These are phyloP conservation scores for Aureobasidium sp. DNA, from an alignment of 2,329 filamentous ascomycete genomes.

Conservation along the genomic window DNA sequence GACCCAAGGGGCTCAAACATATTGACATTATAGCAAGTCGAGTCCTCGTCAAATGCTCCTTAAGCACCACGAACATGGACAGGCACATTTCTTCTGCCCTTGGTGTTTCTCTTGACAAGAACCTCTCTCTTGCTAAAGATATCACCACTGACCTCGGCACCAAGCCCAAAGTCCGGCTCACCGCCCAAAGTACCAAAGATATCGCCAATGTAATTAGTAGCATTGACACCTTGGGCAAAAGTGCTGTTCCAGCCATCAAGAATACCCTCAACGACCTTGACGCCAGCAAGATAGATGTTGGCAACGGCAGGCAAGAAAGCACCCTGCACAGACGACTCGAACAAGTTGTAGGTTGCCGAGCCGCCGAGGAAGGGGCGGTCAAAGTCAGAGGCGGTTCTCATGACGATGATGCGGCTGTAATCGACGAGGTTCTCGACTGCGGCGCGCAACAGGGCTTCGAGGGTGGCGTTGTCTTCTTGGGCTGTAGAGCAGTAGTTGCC, in stretches of 20 bases:
- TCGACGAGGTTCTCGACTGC: slow-evolving; percentile 54
- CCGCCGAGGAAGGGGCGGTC: slow-evolving; percentile 58
- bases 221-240: slow-evolving; percentile 51
- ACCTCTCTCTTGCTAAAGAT: slow-evolving; percentile 2
- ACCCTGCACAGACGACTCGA: slow-evolving; percentile 51
- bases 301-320: slow-evolving; percentile 56
- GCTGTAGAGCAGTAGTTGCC: slow-evolving; percentile 64
- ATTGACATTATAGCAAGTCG: neutral
- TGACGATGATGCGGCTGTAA: slow-evolving; percentile 59
- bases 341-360: slow-evolving; percentile 53
- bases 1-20: neutral
- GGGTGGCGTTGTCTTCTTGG: slow-evolving; percentile 65
- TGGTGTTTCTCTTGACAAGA: slow-evolving; percentile 16
- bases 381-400: slow-evolving; percentile 65
- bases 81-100: neutral
- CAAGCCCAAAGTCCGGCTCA: slow-evolving; percentile 57
- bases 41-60: neutral
- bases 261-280: slow-evolving; percentile 59
- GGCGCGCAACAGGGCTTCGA: slow-evolving; percentile 58
- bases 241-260: slow-evolving; percentile 53
- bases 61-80: neutral
- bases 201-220: slow-evolving; percentile 59
- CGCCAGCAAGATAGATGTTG: slow-evolving; percentile 61
- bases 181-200: slow-evolving; percentile 64
- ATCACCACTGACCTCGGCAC: slow-evolving; percentile 30